Evolutionary conservation across 176 grass and related monocot genomes (phyloP).

Genomic region (Eremochloa ophiuroides): DNA sequence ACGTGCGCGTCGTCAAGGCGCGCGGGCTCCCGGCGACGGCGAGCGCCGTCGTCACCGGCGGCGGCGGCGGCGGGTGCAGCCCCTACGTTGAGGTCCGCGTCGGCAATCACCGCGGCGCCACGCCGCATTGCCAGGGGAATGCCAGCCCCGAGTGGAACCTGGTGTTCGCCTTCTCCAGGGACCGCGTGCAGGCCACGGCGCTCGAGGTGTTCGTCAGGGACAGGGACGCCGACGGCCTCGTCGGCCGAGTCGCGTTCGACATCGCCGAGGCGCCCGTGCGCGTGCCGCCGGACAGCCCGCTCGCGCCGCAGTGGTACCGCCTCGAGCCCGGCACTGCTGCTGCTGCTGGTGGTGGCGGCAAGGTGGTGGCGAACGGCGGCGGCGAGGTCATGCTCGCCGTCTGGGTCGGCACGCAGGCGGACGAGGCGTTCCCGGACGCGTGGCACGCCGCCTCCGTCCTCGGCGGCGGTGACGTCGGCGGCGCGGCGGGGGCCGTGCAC

Average conservation of each 20-base stretch:
- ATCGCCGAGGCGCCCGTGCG: slow-evolving; percentile 54
- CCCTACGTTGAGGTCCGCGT: slow-evolving; percentile 62
- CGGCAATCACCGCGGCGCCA: slow-evolving; percentile 57
- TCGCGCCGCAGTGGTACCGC: slow-evolving; percentile 78
- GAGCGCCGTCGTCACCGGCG: too few relatives aligned
- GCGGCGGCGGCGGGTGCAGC: slow-evolving; percentile 46
- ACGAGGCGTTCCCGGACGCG: slow-evolving; percentile 56
- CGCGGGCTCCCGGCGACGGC: slow-evolving; percentile 36
- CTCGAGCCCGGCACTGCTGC: too few relatives aligned
- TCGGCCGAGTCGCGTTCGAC: slow-evolving; percentile 62
- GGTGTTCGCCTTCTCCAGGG: slow-evolving; percentile 76
- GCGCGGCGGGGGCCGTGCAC: slow-evolving; percentile 17
- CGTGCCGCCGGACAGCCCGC: slow-evolving; percentile 73
- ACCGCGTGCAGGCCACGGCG: slow-evolving; percentile 46
- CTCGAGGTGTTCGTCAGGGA: slow-evolving; percentile 72
- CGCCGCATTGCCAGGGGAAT: slow-evolving; percentile 37
- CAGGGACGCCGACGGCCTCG: slow-evolving; percentile 44
- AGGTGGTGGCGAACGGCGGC: slow-evolving; percentile 17
- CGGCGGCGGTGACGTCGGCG: not conserved
- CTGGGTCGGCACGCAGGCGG: slow-evolving; percentile 63
- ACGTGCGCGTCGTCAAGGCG: slow-evolving; percentile 73
- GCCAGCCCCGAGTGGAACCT: slow-evolving; percentile 62
- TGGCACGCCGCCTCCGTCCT: slow-evolving; percentile 44
- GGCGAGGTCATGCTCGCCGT: slow-evolving; percentile 64
- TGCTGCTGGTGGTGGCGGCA: not conserved